Percentiles rank a stretch among this genome's conserved stretches.
These are phyloP conservation scores for Microsporum audouinii DNA, from an alignment of 2,329 filamentous ascomycete species.

Conservation along the genomic window DNA sequence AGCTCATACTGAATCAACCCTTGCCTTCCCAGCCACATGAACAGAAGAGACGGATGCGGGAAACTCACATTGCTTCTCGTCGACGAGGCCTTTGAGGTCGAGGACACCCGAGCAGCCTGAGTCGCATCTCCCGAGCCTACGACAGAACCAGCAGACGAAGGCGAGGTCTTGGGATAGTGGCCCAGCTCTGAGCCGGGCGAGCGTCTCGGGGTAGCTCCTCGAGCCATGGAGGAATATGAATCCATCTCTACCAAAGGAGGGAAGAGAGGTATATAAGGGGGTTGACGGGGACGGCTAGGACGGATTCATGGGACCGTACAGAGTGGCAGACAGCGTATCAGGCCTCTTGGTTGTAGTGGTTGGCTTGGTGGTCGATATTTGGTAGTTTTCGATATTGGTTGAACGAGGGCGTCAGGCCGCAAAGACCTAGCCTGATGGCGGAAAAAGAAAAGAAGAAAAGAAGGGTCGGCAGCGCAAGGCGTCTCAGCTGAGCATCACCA, in stretches of 20 bases:
- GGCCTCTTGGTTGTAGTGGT: neutral
- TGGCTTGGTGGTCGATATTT: neutral
- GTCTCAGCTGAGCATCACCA: neutral
- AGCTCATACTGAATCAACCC: neutral
- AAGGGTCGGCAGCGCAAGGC: neutral
- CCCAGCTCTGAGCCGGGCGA: conserved; percentile 52
- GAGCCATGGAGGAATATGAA: conserved; percentile 3
- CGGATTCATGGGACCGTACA: neutral
- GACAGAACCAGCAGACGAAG: neutral
- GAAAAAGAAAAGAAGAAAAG: neutral
- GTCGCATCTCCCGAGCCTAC: conserved; percentile 17
- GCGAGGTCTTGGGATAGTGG: conserved; percentile 13
- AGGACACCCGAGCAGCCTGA: conserved; percentile 47
- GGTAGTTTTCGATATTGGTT: neutral
- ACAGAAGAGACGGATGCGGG: neutral
- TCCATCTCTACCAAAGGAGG: neutral
- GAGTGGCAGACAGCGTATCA: neutral
- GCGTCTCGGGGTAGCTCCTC: conserved; percentile 45
- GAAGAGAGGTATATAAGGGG: neutral
- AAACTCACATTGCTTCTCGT: conserved; percentile 44
- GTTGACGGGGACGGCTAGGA: neutral
- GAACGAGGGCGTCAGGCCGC: neutral
- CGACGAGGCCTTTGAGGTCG: conserved; percentile 52
- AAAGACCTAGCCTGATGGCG: neutral
- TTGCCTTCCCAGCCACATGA: neutral